Base-by-base conservation (phyloP, 1,284 basidiomycete species). In the Ganoderma boninense region DNA sequence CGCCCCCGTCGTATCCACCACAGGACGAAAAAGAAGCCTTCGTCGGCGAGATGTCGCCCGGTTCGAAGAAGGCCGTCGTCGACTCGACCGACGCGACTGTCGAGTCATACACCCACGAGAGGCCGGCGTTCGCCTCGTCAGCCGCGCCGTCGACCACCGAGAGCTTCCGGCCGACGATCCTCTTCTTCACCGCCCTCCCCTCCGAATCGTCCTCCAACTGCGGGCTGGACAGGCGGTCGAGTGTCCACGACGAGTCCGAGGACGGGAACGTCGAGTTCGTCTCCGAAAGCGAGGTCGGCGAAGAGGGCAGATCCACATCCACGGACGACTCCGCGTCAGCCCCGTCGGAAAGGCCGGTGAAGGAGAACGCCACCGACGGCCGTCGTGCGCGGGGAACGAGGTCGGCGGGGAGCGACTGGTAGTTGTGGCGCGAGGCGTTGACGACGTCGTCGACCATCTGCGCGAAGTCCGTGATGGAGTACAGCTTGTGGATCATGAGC, bases 401-500 rank as follows among this genome's bases (percentile, higher is more conserved):
- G 38, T 62, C 54, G 2, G 66, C 54, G 4, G 68, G 26, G 60
- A 74, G 70, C 32, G 70, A 65, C 65, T 63, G 68, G 63, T 65
- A 74, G 62, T 62, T 69, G 64, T 61, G 67, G 67, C 85, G 85
- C 57, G 89, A 90, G 66, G 79, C 81, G 75, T 86, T 84, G 75
- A 92, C 77, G 57, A 87, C 85, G 40, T 84, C 84, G 75, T 86
- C 86, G 67, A 91, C 86, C 79, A 88, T 89, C 72, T 81, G 81
- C 1, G 81, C 83, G 87, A 90, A 92, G 65, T 90, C 89, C n/a
- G 86, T 86, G 69, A 87, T 78, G 68, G 86, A 83, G 78, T 91
- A 90, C 13, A 91, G 81, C 76, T 89, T 87, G 81, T 92, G 88
- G 67, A 91, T 77, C 86, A 90, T 88, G 75, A 89, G 82, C 75